Evolutionary conservation across 1,284 basidiomycete genomes (phyloP), one percentile per base, ranked within the genome.

Genomic region (Papiliotrema laurentii): DNA sequence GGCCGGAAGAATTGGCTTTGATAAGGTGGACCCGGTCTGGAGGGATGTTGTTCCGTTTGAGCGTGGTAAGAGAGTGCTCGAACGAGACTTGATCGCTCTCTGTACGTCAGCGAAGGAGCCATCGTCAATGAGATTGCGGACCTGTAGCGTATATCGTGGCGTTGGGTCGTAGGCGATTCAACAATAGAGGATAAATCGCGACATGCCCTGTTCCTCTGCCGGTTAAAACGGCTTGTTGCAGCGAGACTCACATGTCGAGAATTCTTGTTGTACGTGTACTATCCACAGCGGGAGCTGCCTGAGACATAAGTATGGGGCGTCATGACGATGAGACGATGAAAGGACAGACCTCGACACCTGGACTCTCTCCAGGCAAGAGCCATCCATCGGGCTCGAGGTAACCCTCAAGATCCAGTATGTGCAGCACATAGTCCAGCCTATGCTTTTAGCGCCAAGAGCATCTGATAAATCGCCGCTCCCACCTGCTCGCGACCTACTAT

Each of bases 191-290:
- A 59, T 97, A 97, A 54, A 97, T 91, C 0, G 83, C 87, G 0
- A 88, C 87, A 7, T 91, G 84, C 0, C 93, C 93, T 7, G 90
- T 94, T 16, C 93, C 93, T 35, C 91, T 93, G 56, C 27, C 11
- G 83, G 64, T 2, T 80, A 83, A 13, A 64, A 63, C 18, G 16
- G 2, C 1, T 33, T 14, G 11, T 7, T 25, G 3, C 7, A 1
- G 16, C 21, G 24, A 6, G 30, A 56, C 76, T 46, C 43, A 78
- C 78, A 79, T 72, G 53, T 80, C 79, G n/a, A 80, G 63, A 2
- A 75, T 75, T 22, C 63, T 56, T 10, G 30, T 31, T n/a, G n/a
- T n/a, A n/a, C n/a, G n/a, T n/a, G n/a, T n/a, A n/a, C n/a, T n/a
- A n/a, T n/a, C n/a, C n/a, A n/a, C n/a, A n/a, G n/a, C n/a, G n/a